Evolutionary conservation across 352 stramenopile species (phyloP).

Genomic region (Peronospora destructor): DNA sequence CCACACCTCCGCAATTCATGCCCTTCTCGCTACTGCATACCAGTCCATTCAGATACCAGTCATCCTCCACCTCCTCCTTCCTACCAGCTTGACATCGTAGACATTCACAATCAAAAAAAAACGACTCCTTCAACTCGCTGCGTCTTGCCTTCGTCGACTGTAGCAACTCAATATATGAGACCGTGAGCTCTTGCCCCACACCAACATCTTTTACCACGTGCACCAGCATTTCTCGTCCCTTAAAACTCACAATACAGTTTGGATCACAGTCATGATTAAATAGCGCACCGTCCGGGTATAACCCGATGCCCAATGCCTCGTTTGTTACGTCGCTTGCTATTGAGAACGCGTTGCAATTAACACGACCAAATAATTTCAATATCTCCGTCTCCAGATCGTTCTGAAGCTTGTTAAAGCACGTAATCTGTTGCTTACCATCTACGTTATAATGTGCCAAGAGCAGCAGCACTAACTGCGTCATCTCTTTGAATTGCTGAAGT

Average conservation of each 20-base stretch:
- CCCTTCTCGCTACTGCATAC: slow-evolving; percentile 20
- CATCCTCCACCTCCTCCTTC: slow-evolving; percentile 13
- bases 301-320: slow-evolving; percentile 46
- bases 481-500: slow-evolving; percentile 40
- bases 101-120: slow-evolving; percentile 68
- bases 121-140: slow-evolving; percentile 38
- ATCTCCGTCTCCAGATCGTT: slow-evolving; percentile 28
- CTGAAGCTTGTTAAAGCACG: slow-evolving; percentile 26
- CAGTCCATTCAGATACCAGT: slow-evolving; percentile 41
- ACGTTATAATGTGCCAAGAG: slow-evolving; percentile 45
- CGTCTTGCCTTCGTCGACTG: slow-evolving; percentile 35
- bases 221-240: slow-evolving; percentile 37
- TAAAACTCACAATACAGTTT: slow-evolving; percentile 70
- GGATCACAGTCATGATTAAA: slow-evolving; percentile 74
- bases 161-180: slow-evolving; percentile 70
- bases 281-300: slow-evolving; percentile 55
- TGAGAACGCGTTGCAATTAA: slow-evolving; percentile 82
- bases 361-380: slow-evolving; percentile 49
- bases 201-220: slow-evolving; percentile 38
- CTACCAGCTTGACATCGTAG: slow-evolving; percentile 16
- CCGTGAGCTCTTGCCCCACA: slow-evolving; percentile 49
- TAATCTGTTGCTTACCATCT: slow-evolving; percentile 8
- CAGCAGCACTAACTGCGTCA: slow-evolving; percentile 52
- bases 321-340: slow-evolving; percentile 43
- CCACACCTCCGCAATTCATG: slow-evolving; percentile 12